Evolutionary conservation across 495 filamentous ascomycete species (phyloP).

Genomic region (Penicillium robsamsonii): DNA sequence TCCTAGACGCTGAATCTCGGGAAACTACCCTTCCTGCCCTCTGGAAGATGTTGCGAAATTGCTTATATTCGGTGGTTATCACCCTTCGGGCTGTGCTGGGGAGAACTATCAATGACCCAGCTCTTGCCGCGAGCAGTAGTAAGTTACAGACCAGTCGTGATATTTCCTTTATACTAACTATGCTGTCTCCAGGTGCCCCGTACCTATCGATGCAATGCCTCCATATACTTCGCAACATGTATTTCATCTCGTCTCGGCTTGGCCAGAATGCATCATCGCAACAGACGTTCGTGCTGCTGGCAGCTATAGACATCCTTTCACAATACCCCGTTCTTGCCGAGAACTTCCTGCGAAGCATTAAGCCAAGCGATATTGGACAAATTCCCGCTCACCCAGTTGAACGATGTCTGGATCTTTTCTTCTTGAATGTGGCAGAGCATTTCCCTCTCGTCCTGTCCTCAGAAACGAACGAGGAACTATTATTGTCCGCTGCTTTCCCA

Average conservation of each 20-base stretch:
- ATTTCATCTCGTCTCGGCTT: constrained; percentile 81
- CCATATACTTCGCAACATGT: constrained; percentile 74
- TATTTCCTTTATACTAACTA: neutral
- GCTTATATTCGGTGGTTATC: constrained; percentile 76
- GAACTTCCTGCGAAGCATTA: constrained; percentile 66
- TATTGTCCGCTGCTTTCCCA: constrained; percentile 69
- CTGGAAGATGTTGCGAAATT: constrained; percentile 79
- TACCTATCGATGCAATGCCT: constrained; percentile 73
- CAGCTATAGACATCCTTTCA: constrained; percentile 84
- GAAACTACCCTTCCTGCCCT: constrained; percentile 68
- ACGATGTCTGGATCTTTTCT: constrained; percentile 81
- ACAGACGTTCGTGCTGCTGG: constrained; percentile 79
- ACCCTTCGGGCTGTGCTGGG: constrained; percentile 70
- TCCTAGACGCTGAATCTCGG: constrained; percentile 67
- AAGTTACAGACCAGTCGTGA: constrained; percentile 20
- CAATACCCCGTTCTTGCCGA: constrained; percentile 67
- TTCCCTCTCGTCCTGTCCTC: constrained; percentile 70
- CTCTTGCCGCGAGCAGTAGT: constrained; percentile 55
- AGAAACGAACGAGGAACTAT: constrained; percentile 63
- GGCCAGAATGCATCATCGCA: constrained; percentile 73
- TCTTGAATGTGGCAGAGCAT: constrained; percentile 86
- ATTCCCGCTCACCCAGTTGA: constrained; percentile 76
- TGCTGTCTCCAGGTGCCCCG: constrained; percentile 52
- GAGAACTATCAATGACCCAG: constrained; percentile 57
- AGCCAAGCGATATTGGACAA: constrained; percentile 53